Evolutionary conservation across 106 monocot species (phyloP), one percentile per base, ranked within the genome.

Genomic region (Phalaenopsis aphrodite): DNA sequence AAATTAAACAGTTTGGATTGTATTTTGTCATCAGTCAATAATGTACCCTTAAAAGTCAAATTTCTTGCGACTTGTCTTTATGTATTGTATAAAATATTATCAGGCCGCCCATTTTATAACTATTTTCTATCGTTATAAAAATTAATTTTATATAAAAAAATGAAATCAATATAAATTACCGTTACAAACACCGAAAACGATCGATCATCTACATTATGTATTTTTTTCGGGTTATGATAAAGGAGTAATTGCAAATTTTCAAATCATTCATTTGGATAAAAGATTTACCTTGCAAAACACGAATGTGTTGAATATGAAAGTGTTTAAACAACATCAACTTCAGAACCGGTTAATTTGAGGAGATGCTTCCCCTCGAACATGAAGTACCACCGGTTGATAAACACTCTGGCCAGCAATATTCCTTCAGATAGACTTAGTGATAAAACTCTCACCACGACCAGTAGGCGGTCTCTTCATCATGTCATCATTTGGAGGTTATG

Each of bases 291-390:
- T 94, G 79, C 94, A 99, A 78, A 99, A 99, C 19, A 99, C 99
- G 46, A 99, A 99, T 14, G 90, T 90, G 72, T 99, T 99, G 88
- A 99, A 99, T 80, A 99, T 87, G 87, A 99, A 94, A 23, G 98
- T 99, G 73, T 93, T 93, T 46, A 94, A 72, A 85, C 81, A 72
- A 71, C 18, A 74, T 84, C 84, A 55, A 91, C 79, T 81, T 92
- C 23, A 39, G 85, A 41, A 71, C 93, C 95, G 14, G 66, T 88
- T 23, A 99, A 58, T 14, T 82, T 84, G 36, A 99, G 75, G 67
- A 92, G 88, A 11, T 42, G 65, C 77, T 99, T 91, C 17, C 99
- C 99, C 21, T 81, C 76, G 83, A 93, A 90, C 84, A 99, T 88
- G 42, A 99, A 99, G 86, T 47, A 99, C 95, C 85, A 78, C 45